These are phyloP conservation scores for Xylaria sp. DNA, from an alignment of 2,329 filamentous ascomycete species.

Conservation along the genomic window DNA sequence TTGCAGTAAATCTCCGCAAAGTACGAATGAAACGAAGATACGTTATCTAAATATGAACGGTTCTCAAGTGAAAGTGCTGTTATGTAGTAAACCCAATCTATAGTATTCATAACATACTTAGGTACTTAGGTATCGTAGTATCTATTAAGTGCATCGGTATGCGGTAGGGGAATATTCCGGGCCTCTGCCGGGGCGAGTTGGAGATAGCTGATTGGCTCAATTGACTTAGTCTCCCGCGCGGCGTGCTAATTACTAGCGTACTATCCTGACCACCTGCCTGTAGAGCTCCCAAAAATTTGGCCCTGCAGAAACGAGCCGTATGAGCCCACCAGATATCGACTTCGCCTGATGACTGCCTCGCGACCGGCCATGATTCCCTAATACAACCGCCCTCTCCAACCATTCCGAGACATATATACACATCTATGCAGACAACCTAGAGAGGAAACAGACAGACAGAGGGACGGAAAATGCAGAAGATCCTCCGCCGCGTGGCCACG, in stretches of 20 bases:
- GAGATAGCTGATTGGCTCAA: constrained; percentile 20
- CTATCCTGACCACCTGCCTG: constrained; percentile 2
- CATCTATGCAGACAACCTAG: not conserved
- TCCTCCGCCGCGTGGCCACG: constrained; percentile 51
- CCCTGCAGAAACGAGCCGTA: constrained; percentile 18
- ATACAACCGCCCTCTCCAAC: constrained; percentile 9
- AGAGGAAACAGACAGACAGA: not conserved
- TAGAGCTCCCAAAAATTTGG: constrained; percentile 39
- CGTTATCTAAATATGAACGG: too few relatives aligned
- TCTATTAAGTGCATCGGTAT: too few relatives aligned
- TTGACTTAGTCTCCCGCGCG: not conserved
- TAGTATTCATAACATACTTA: too few relatives aligned
- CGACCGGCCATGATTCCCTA: constrained; percentile 29
- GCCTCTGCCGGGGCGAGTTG: not conserved
- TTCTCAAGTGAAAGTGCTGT: too few relatives aligned
- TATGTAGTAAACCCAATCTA: too few relatives aligned
- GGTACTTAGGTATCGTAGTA: too few relatives aligned
- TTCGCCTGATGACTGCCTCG: not conserved
- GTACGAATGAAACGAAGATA: too few relatives aligned
- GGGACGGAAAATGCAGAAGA: constrained; percentile 49
- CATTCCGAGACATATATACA: not conserved
- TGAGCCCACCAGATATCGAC: constrained; percentile 7
- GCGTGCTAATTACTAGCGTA: constrained; percentile 4
- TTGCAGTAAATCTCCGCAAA: too few relatives aligned
- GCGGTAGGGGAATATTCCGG: constrained; percentile 34